A percentile compares a stretch with the other conserved stretches of the same genome.
Conservation (phyloP, 1,284 basidiomycete genomes). For the Naganishia sp. region DNA sequence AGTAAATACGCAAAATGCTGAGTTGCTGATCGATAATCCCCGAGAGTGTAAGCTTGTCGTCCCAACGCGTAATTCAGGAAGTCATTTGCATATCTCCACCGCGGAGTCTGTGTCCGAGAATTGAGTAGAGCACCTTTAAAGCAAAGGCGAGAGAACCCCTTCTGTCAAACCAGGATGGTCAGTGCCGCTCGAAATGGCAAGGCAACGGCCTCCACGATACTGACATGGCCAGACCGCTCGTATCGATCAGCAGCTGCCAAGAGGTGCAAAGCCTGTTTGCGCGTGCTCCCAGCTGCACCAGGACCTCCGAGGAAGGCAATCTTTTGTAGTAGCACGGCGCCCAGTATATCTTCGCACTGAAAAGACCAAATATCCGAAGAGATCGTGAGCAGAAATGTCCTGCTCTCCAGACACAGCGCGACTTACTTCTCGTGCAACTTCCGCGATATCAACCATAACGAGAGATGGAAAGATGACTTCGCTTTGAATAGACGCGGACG, state of each 20-base stretch:
- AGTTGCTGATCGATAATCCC: too few relatives aligned
- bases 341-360: slow-evolving; percentile 56
- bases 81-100: slow-evolving; percentile 55
- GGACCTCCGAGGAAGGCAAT: slow-evolving; percentile 54
- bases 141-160: slow-evolving; percentile 54
- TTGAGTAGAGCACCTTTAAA: slow-evolving; percentile 51
- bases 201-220: slow-evolving; percentile 30
- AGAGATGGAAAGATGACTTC: not conserved
- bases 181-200: not conserved
- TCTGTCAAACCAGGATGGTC: slow-evolving; percentile 42
- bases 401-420: not conserved
- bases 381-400: not conserved
- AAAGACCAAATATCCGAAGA: not conserved
- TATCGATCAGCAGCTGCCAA: slow-evolving; percentile 58
- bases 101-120: slow-evolving; percentile 43
- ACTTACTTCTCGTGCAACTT: slow-evolving; percentile 45
- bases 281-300: slow-evolving; percentile 43
- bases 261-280: slow-evolving; percentile 57
- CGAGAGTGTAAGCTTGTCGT: not conserved
- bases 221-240: slow-evolving; percentile 58
- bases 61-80: slow-evolving; percentile 54
- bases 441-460: not conserved
- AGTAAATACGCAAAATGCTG: too few relatives aligned
- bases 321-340: slow-evolving; percentile 59
- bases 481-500: too few relatives aligned